Conservation (phyloP, 2,329 filamentous ascomycete genomes). For the Fusarium bulbicola region DNA sequence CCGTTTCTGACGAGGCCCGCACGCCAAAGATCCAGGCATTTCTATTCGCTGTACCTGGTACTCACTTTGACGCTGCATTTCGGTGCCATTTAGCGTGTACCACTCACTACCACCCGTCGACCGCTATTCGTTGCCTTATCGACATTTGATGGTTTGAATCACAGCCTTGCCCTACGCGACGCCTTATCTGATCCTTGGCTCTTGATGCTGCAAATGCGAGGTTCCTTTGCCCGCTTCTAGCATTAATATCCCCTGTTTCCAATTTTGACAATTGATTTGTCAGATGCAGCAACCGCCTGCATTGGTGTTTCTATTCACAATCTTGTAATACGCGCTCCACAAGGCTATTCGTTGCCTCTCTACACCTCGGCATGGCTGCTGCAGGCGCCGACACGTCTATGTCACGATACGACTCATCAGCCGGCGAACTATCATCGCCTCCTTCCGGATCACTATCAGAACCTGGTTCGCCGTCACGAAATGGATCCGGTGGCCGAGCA, state of each 20-base stretch:
- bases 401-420: conserved; percentile 57
- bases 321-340: conserved; percentile 13
- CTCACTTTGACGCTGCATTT: conserved; percentile 29
- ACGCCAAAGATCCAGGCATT: conserved; percentile 12
- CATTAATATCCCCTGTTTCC: background rate
- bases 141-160: conserved; percentile 27
- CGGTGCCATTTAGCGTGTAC: conserved; percentile 31
- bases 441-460: conserved; percentile 61
- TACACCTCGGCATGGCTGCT: conserved; percentile 40
- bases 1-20: conserved; percentile 34
- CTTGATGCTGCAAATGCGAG: conserved; percentile 3
- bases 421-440: conserved; percentile 61
- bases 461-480: conserved; percentile 56
- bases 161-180: conserved; percentile 33
- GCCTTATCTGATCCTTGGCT: conserved; percentile 26
- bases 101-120: conserved; percentile 21
- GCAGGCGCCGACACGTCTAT: conserved; percentile 47
- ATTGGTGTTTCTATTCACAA: background rate
- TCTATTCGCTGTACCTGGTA: conserved; percentile 36
- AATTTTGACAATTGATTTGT: background rate
- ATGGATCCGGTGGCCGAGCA: conserved; percentile 38
- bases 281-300: conserved; percentile 7
- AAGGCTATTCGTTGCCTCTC: conserved; percentile 7
- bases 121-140: conserved; percentile 32
- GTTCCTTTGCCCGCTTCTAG: background rate